Base-by-base conservation (phyloP, 148 eudicot species). In the Chenopodium album region DNA sequence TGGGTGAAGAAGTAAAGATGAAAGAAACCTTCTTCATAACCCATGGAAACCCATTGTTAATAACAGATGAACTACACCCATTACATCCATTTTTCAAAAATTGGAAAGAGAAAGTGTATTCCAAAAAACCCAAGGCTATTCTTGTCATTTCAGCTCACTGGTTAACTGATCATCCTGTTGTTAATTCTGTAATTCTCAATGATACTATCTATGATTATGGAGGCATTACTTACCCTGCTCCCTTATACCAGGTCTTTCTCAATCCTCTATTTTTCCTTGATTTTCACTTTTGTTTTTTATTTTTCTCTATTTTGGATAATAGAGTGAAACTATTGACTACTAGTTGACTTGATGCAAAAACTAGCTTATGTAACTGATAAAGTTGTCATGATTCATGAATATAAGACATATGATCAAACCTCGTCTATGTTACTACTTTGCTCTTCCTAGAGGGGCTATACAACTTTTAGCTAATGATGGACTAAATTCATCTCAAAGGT, bases 91-190 rank as follows among this genome's bases (percentile, higher is more conserved):
- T 92, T 76, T 77, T 92, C 32, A 23, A 85, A 77, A 48, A 79
- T 0, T 92, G 91, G 85, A 83, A 31, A 31, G 79, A 85, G 20
- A 86, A 85, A 44, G 86, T 85, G 0, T 81, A 74, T 13, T 31
- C 85, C 20, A 79, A 75, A 34, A 84, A 75, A 12, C 94, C 94
- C 1, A 78, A 75, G 26, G 82, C 90, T 0, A 90, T 92, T 44
- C 84, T 92, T 8, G 67, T 90, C 13, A 83, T 92, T 29, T 90
- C 94, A 41, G 91, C 85, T 72, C 94, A 90, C 78, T 92, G 94
- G 94, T 90, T 89, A 63, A 89, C 94, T 20, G 48, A 82, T 26
- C 76, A 86, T 22, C 94, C 94, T 17, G 62, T 88, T 47, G 88
- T 89, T 28, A 90, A 85, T 80, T 80, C 84, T 73, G 76, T 88